These are phyloP conservation scores for Alternaria rosae DNA, from an alignment of 2,329 filamentous ascomycete genomes.

Conservation along the genomic window DNA sequence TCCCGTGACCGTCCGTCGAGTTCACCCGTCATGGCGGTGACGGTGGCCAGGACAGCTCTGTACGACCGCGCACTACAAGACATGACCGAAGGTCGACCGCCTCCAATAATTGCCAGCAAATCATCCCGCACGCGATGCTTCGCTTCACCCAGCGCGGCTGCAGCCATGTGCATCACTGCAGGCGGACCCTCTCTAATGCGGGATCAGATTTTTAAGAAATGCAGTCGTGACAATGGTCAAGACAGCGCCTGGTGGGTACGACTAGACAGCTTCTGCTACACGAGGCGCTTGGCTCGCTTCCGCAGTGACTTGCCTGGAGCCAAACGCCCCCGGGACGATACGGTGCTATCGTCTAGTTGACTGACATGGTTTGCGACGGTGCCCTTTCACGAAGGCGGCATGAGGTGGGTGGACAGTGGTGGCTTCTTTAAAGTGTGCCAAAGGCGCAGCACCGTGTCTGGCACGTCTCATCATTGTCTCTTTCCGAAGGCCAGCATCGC, in stretches of 20 bases:
- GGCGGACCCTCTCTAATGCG: slow-evolving; percentile 25
- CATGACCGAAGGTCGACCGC: slow-evolving; percentile 17
- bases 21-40: slow-evolving; percentile 1
- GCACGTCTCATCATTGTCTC: slow-evolving; percentile 39
- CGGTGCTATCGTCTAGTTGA: slow-evolving; percentile 18
- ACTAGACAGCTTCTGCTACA: slow-evolving; percentile 36
- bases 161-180: slow-evolving; percentile 26
- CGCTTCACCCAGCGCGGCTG: slow-evolving; percentile 32
- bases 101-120: slow-evolving; percentile 26
- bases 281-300: slow-evolving; percentile 26
- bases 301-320: slow-evolving; percentile 8
- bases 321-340: slow-evolving; percentile 25
- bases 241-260: slow-evolving; percentile 19
- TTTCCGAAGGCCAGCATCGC: slow-evolving; percentile 26
- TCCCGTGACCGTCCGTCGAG: slow-evolving; percentile 9
- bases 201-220: slow-evolving; percentile 16
- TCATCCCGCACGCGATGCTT: slow-evolving; percentile 20
- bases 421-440: slow-evolving; percentile 33
- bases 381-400: slow-evolving; percentile 26
- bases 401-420: slow-evolving; percentile 30
- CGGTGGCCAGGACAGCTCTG: slow-evolving; percentile 2
- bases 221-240: slow-evolving; percentile 21
- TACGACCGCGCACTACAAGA: slow-evolving; percentile 10
- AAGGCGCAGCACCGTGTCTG: slow-evolving; percentile 27
- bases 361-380: slow-evolving; percentile 18